phyloP scores from a whole-genome alignment of 768 basidiomycete genomes.

The Trametes gibbosa region DNA sequence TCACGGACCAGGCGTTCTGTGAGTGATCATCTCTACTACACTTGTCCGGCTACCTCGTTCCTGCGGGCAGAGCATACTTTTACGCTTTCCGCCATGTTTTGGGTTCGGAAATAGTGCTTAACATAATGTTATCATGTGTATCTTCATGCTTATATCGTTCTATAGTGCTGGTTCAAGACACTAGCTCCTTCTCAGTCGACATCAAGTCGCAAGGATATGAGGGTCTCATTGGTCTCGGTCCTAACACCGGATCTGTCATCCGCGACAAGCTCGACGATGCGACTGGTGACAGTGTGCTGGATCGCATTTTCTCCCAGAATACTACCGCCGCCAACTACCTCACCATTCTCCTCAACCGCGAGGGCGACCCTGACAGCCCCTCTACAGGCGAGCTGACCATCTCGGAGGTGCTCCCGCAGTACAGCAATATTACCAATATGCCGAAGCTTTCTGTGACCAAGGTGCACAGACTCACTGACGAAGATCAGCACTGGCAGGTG shows the following conservation, averaged over 20 bases:
- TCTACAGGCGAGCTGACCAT: constrained; percentile 68
- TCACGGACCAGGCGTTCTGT: constrained; percentile 69
- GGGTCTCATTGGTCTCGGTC: constrained; percentile 78
- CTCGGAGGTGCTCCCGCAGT: constrained; percentile 59
- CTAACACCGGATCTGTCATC: constrained; percentile 67
- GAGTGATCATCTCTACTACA: constrained; percentile 20
- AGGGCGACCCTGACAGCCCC: constrained; percentile 48
- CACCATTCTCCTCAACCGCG: constrained; percentile 63
- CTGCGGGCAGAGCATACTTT: too few relatives aligned
- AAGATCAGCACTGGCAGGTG: constrained; percentile 82
- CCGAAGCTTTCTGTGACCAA: constrained; percentile 65
- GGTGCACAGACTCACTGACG: constrained; percentile 55
- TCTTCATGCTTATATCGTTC: not conserved
- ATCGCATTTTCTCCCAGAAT: constrained; percentile 62
- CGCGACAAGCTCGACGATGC: constrained; percentile 48
- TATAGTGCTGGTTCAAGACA: constrained; percentile 61
- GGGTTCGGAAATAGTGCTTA: too few relatives aligned
- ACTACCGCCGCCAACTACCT: constrained; percentile 60
- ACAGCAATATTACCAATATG: constrained; percentile 57
- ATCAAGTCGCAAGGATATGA: constrained; percentile 61
- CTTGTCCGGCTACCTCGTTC: not conserved
- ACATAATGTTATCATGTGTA: too few relatives aligned
- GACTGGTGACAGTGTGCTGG: constrained; percentile 57
- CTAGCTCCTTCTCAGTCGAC: constrained; percentile 60
- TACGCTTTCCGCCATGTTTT: too few relatives aligned